Conservation (phyloP, 163 green algal species). For the Chlamydomonas reinhardtii region DNA sequence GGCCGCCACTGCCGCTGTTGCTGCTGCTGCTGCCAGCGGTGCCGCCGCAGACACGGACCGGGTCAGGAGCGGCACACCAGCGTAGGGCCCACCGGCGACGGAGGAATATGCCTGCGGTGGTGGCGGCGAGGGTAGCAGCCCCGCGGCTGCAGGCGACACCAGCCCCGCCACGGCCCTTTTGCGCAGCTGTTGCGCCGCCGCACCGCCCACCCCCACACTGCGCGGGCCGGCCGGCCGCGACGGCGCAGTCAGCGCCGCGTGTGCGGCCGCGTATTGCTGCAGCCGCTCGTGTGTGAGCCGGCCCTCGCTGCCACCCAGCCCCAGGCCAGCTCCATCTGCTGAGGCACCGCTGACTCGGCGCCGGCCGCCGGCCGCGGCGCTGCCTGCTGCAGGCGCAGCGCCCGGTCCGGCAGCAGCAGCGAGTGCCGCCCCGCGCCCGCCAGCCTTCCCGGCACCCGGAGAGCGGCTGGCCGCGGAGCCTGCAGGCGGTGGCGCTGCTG, state of each 20-base stretch:
- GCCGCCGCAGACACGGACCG: too few relatives aligned
- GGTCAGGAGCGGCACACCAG: too few relatives aligned
- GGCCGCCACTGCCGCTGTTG: too few relatives aligned
- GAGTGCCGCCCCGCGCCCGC: too few relatives aligned
- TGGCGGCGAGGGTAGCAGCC: neutral
- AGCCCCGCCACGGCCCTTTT: neutral
- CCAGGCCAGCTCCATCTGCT: neutral
- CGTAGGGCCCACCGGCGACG: too few relatives aligned
- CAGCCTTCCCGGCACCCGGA: too few relatives aligned
- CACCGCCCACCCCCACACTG: neutral
- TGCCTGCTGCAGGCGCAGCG: neutral
- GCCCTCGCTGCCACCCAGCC: neutral
- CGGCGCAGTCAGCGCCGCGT: conserved; percentile 32
- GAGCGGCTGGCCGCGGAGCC: too few relatives aligned
- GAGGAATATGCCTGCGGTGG: neutral
- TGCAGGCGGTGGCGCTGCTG: too few relatives aligned
- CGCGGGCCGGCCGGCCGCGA: neutral
- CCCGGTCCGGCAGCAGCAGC: too few relatives aligned
- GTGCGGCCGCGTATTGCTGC: conserved; percentile 34
- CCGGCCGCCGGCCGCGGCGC: neutral
- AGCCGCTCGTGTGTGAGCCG: conserved; percentile 32
- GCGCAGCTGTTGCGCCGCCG: neutral
- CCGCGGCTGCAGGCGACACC: neutral
- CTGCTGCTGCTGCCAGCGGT: too few relatives aligned
- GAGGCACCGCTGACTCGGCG: neutral